phyloP scores from a whole-genome alignment of 2,329 filamentous ascomycete genomes.

The Ceratocystis albifundus region DNA sequence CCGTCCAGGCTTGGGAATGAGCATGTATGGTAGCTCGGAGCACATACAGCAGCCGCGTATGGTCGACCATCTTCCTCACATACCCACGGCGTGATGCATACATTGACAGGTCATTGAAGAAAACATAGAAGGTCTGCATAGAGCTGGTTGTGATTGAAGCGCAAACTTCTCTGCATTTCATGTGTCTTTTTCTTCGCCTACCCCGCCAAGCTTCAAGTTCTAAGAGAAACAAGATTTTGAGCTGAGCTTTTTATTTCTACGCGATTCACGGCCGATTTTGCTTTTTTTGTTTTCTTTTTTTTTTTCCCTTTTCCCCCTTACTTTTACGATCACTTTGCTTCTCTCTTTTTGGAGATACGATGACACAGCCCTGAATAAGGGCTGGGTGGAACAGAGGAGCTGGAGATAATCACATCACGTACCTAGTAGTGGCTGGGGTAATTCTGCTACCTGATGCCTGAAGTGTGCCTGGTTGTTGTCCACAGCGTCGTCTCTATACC shows the following conservation, averaged over 20 bases:
- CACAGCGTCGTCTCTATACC: not conserved
- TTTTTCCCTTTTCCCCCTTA: not conserved
- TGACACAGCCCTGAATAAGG: not conserved
- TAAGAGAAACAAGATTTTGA: not conserved
- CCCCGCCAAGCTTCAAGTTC: not conserved
- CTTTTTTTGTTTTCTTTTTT: too few species aligned
- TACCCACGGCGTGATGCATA: conserved; percentile 13
- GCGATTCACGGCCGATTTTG: conserved; percentile 15
- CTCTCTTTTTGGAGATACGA: conserved; percentile 8
- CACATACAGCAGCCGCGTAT: conserved; percentile 18
- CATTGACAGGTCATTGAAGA: conserved; percentile 4
- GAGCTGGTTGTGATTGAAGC: not conserved
- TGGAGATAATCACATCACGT: not conserved
- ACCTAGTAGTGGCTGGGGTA: not conserved
- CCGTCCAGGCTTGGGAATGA: not conserved
- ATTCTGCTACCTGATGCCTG: not conserved
- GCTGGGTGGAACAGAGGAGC: not conserved
- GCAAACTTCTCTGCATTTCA: not conserved
- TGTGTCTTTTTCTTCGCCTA: not conserved
- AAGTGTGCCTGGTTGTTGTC: not conserved
- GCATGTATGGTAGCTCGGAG: conserved; percentile 8
- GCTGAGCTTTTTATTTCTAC: not conserved
- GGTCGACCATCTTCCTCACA: conserved; percentile 18
- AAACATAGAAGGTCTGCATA: not conserved
- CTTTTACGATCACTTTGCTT: not conserved